A percentile compares a stretch with the other conserved stretches of the same genome.
Conservation (phyloP, 169 alveolate species). For the Plasmodium malariae region DNA sequence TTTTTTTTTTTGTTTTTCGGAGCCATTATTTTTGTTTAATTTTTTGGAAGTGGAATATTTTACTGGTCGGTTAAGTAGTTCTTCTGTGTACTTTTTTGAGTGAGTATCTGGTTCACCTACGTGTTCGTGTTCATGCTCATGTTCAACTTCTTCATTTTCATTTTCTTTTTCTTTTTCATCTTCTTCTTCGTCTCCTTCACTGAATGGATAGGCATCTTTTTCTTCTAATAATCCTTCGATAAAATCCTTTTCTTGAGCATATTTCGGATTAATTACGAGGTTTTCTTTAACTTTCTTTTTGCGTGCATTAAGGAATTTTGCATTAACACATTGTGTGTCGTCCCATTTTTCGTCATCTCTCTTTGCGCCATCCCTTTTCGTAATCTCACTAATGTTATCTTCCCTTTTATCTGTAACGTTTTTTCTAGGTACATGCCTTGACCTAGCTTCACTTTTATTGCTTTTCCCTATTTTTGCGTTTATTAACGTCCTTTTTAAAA, state of each 20-base stretch:
- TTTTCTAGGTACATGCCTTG: not conserved
- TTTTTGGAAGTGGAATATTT: not conserved
- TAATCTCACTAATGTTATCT: not conserved
- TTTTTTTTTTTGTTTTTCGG: constrained; percentile 11
- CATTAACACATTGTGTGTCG: not conserved
- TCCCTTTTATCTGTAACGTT: not conserved
- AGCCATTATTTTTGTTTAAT: not conserved
- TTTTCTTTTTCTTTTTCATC: not conserved
- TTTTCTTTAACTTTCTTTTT: no score
- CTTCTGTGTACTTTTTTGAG: not conserved
- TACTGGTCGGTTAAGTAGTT: no score
- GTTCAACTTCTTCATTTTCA: not conserved
- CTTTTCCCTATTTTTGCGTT: constrained; percentile 6
- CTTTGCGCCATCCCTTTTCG: not conserved
- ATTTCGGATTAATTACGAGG: no score
- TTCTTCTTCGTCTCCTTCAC: not conserved
- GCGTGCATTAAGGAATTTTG: no score
- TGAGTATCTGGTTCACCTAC: not conserved
- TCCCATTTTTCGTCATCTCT: not conserved
- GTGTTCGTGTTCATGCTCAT: not conserved
- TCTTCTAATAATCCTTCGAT: no score
- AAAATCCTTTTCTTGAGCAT: no score
- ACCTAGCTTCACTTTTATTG: constrained; percentile 18
- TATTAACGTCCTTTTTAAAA: constrained; percentile 52
- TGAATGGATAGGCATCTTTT: not conserved